Conservation (phyloP, 2,329 filamentous ascomycete species). For the Hirsutella minnesotensis region DNA sequence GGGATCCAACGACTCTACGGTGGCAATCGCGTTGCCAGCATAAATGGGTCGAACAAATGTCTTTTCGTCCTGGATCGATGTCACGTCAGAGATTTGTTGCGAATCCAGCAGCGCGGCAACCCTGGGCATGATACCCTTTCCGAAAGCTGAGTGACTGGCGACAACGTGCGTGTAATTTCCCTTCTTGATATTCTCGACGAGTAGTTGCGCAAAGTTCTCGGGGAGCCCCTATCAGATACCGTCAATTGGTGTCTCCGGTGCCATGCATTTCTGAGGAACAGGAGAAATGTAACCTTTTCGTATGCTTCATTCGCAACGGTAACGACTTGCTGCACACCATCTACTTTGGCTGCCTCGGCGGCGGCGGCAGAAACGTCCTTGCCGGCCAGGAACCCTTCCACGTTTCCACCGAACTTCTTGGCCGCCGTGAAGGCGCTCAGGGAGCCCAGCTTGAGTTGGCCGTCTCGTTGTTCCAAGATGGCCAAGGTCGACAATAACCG, state of each 20-base stretch:
- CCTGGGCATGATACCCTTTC: conserved; percentile 86
- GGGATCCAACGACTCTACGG: conserved; percentile 77
- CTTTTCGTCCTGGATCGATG: conserved; percentile 72
- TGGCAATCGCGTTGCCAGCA: conserved; percentile 92
- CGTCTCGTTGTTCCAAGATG: conserved; percentile 84
- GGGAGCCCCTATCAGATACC: conserved; percentile 55
- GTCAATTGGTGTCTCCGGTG: not conserved
- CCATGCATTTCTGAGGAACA: not conserved
- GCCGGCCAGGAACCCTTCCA: conserved; percentile 84
- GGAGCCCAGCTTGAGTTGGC: conserved; percentile 72
- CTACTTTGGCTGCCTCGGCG: conserved; percentile 75
- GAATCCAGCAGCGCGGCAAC: conserved; percentile 84
- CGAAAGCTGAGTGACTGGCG: conserved; percentile 85
- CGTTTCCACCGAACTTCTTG: conserved; percentile 69
- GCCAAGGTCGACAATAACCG: conserved; percentile 76
- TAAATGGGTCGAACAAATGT: conserved; percentile 97
- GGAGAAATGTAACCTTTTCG: conserved; percentile 58
- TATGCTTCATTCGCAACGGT: conserved; percentile 81
- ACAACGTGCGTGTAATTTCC: conserved; percentile 88
- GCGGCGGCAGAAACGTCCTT: conserved; percentile 63
- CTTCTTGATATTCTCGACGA: conserved; percentile 95
- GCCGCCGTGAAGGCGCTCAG: conserved; percentile 79
- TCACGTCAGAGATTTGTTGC: conserved; percentile 91
- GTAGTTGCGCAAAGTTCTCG: conserved; percentile 85
- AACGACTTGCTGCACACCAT: conserved; percentile 85